These are phyloP conservation scores for Pseudopyrenochaeta lycopersici DNA, from an alignment of 2,329 filamentous ascomycete genomes.

Conservation along the genomic window DNA sequence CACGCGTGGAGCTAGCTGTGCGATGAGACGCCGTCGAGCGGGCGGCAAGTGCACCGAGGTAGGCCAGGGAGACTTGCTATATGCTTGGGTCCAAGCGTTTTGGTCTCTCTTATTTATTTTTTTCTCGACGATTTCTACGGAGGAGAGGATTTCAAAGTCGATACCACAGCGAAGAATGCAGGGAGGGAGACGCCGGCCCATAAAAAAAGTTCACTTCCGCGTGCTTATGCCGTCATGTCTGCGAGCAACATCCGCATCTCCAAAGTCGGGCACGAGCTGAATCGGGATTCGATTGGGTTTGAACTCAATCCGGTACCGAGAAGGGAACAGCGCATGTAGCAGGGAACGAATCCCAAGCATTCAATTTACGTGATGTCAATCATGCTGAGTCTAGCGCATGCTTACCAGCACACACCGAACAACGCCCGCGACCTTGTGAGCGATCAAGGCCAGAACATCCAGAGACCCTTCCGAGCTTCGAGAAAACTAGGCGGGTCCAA, in stretches of 20 bases:
- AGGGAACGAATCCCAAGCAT: constrained; percentile 33
- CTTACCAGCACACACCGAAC: constrained; percentile 9
- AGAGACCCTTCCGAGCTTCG: constrained; percentile 1
- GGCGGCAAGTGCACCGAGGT: constrained; percentile 23
- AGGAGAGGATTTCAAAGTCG: not conserved
- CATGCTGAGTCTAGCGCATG: constrained; percentile 20
- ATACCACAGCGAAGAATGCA: constrained; percentile 1
- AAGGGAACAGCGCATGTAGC: constrained; percentile 3
- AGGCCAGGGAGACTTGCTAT: constrained; percentile 9
- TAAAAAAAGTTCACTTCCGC: constrained; percentile 22
- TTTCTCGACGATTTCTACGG: too few relatives aligned
- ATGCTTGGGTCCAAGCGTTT: not conserved
- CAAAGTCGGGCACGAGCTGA: constrained; percentile 16
- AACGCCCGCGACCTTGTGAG: constrained; percentile 13
- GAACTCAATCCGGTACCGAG: constrained; percentile 1
- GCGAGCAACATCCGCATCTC: constrained; percentile 8
- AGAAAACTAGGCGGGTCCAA: not conserved
- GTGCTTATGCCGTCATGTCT: constrained; percentile 33
- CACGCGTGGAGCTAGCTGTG: not conserved
- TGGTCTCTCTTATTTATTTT: too few relatives aligned
- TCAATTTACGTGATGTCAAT: constrained; percentile 44
- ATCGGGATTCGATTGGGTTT: constrained; percentile 13
- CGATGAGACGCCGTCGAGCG: constrained; percentile 27
- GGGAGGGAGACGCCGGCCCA: constrained; percentile 5
- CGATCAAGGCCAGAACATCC: constrained; percentile 1